Evolutionary conservation across 352 stramenopile genomes (phyloP).

Genomic region (Phytophthora podocarpi): DNA sequence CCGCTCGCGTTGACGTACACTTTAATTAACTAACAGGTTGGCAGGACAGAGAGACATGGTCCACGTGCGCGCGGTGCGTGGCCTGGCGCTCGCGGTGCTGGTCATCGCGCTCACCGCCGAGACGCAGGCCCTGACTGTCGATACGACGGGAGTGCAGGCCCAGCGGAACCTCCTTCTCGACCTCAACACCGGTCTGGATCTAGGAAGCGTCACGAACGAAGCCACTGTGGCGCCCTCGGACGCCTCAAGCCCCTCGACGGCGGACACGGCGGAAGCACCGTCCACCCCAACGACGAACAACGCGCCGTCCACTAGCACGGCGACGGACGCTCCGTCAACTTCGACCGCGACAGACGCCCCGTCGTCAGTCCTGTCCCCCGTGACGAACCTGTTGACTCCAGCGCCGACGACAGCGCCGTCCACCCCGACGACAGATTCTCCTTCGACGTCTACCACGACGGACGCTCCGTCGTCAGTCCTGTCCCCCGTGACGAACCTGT

Average conservation of each 20-base stretch:
- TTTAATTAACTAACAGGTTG: slow-evolving; percentile 27
- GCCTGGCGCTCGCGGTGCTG: slow-evolving; percentile 25
- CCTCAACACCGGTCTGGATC: background rate
- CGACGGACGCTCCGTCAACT: slow-evolving; percentile 3
- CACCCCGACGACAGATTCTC: background rate
- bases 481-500: too few relatives aligned
- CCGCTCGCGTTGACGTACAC: slow-evolving; percentile 28
- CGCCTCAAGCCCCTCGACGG: background rate
- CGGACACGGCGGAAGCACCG: background rate
- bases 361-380: slow-evolving; percentile 14
- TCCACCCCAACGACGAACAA: background rate
- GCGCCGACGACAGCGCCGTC: slow-evolving; percentile 9
- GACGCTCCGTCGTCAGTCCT: slow-evolving; percentile 2
- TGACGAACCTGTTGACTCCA: slow-evolving; percentile 11
- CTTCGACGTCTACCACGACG: background rate
- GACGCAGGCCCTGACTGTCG: slow-evolving; percentile 18
- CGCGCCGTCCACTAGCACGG: slow-evolving; percentile 8
- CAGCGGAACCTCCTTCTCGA: slow-evolving; percentile 20
- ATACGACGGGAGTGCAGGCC: background rate
- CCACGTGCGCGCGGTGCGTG: slow-evolving; percentile 22
- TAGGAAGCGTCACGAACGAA: background rate
- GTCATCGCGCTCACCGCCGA: slow-evolving; percentile 17
- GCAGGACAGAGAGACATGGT: slow-evolving; percentile 25
- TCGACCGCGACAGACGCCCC: too few relatives aligned
- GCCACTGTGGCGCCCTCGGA: slow-evolving; percentile 11